A percentile compares a stretch with the other conserved stretches of the same genome.
Evolutionary conservation across 805 yeast species (phyloP).

Genomic region (Candida vaughaniae): DNA sequence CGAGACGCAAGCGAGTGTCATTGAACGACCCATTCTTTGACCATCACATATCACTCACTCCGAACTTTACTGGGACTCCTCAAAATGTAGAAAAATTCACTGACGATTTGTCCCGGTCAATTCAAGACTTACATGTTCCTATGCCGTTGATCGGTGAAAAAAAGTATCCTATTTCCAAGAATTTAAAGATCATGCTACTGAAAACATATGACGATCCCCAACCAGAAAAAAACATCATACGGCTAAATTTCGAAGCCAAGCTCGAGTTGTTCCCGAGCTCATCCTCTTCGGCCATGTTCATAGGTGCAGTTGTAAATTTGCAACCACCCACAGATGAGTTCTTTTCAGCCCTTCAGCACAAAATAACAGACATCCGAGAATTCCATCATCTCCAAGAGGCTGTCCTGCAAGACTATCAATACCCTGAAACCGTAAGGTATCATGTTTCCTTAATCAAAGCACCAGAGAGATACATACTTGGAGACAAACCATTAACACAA

Average conservation of each 20-base stretch:
- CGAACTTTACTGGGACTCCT: background rate
- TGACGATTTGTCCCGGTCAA: background rate
- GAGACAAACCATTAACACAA: too few relatives aligned
- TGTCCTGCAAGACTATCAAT: too few relatives aligned
- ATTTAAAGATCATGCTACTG: too few relatives aligned
- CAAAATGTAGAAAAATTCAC: background rate
- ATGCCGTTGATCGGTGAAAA: too few relatives aligned
- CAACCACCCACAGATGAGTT: slow-evolving; percentile 1
- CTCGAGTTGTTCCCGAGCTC: slow-evolving; percentile 3
- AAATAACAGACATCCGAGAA: background rate
- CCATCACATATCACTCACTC: background rate
- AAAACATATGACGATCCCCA: background rate
- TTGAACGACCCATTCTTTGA: background rate
- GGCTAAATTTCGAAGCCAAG: slow-evolving; percentile 4
- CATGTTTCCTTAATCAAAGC: slow-evolving; percentile 1
- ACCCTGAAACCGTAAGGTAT: too few relatives aligned
- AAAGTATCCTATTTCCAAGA: background rate
- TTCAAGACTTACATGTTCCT: background rate
- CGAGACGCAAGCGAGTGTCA: background rate
- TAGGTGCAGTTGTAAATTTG: slow-evolving; percentile 1
- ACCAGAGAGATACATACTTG: too few relatives aligned
- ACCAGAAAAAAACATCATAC: too few relatives aligned
- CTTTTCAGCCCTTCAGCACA: background rate
- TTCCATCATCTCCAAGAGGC: background rate
- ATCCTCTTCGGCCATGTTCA: slow-evolving; percentile 3